Conservation (phyloP, 2,329 filamentous ascomycete genomes). For the Cercospora sp. region DNA sequence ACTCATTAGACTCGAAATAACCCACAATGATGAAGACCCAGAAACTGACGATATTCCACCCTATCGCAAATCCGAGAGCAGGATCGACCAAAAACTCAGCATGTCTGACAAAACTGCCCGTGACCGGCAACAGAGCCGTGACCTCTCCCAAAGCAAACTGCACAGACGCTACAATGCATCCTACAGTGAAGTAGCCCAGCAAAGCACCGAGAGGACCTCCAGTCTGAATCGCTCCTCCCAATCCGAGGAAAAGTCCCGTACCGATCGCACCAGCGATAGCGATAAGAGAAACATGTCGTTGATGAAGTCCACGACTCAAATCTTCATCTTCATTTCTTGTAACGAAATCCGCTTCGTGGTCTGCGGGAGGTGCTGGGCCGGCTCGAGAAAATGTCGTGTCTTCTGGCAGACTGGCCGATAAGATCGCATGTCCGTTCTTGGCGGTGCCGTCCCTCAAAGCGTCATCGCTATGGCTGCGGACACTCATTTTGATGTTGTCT, state of each 20-base stretch:
- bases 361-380: constrained; percentile 9
- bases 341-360: constrained; percentile 30
- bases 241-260: constrained; percentile 64
- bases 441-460: background rate
- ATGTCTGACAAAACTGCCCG: constrained; percentile 53
- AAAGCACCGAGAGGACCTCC: constrained; percentile 56
- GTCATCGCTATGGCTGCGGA: background rate
- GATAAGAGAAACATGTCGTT: constrained; percentile 60
- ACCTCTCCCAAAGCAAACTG: constrained; percentile 55
- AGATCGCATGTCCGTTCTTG: background rate
- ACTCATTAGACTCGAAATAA: background rate
- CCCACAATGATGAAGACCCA: background rate
- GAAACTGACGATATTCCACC: constrained; percentile 27
- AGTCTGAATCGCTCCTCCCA: constrained; percentile 54
- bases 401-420: background rate
- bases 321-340: constrained; percentile 33
- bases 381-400: constrained; percentile 1
- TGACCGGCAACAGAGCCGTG: constrained; percentile 53
- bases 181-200: constrained; percentile 54
- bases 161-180: constrained; percentile 52
- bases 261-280: constrained; percentile 73
- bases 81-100: constrained; percentile 55
- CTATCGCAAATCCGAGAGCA: constrained; percentile 38
- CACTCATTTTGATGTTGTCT: background rate
- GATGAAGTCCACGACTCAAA: constrained; percentile 53